Evolutionary conservation across 805 yeast species (phyloP), one percentile per base, ranked within the genome.

Genomic region (Metschnikowia shivogae): DNA sequence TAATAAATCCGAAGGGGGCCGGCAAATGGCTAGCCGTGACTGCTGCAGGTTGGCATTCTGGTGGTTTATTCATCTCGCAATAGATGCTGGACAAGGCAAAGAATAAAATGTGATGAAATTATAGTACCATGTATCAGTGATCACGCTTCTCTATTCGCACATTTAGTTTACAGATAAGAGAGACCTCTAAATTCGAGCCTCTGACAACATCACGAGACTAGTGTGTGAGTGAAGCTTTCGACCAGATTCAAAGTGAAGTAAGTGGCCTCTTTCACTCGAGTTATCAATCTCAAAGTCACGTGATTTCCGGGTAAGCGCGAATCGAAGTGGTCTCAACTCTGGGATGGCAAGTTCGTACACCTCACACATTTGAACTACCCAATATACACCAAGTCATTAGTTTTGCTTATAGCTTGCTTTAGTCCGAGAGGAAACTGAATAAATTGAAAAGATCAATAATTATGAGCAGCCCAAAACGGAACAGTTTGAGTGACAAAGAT

Each of bases 11-110:
- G 1, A 8, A 33, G 5, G 26, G 19, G 5, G 39, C 42, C 6
- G 78, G 78, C 3, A 64, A 65, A 28, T 80, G 83, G 57, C 61
- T 84, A 17, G 81, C 82, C 0, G 74, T 84, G 29, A 76, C 86
- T 1, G 88, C 90, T 6, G 82, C 81, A 12, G 95, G 93, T 1
- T 86, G 92, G 92, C 93, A 86, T 46, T 77, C 88, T 5, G 80
- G 82, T 36, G 89, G 89, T 1, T 66, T 86, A 13, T 60, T 48
- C 42, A 54, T 59, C 9, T 31, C 49, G n/a, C 33, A 26, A 4
- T 27, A 30, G 27, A 11, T 10, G 14, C 12, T 11, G 12, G 13
- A 29, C 31, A 22, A 22, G 6, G 26, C 26, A 6, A 7, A 22
- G 26, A 22, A 7, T 22, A 22, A 6, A 6, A 7, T 22, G 26